phyloP scores from a whole-genome alignment of 2,329 filamentous ascomycete genomes.

The Byssoonygena ceratinophila region DNA sequence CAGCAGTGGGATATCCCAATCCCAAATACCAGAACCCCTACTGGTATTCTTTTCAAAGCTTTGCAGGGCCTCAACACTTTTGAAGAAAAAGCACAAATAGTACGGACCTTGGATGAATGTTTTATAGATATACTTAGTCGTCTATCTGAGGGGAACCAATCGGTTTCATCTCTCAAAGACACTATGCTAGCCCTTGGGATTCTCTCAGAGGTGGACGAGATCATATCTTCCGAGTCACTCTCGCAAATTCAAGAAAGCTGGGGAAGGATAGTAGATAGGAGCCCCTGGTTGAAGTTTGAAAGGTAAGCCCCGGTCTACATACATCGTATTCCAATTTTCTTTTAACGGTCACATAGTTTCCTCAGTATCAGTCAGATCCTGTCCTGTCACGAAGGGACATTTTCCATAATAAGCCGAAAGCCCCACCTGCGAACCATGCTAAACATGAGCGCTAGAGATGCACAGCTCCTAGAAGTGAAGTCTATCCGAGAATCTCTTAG shows the following conservation, averaged over 20 bases:
- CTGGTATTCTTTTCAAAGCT: constrained; percentile 63
- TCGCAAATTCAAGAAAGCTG: constrained; percentile 54
- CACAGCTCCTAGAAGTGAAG: constrained; percentile 62
- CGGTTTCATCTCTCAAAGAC: constrained; percentile 40
- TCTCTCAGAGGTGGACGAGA: constrained; percentile 70
- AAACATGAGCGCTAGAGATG: constrained; percentile 51
- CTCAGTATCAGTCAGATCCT: constrained; percentile 66
- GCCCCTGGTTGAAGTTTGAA: constrained; percentile 71
- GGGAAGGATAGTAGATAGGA: constrained; percentile 52
- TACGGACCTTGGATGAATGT: constrained; percentile 52
- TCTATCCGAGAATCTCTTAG: constrained; percentile 64
- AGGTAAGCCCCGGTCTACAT: constrained; percentile 41
- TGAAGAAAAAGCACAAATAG: constrained; percentile 45
- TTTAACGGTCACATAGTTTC: constrained; percentile 26
- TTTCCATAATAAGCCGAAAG: constrained; percentile 67
- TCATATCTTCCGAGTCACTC: constrained; percentile 51
- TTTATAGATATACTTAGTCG: constrained; percentile 39
- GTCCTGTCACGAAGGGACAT: constrained; percentile 69
- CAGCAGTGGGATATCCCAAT: constrained; percentile 87
- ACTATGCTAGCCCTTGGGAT: constrained; percentile 58
- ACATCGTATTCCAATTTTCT: not conserved
- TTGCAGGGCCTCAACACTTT: constrained; percentile 69
- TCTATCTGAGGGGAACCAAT: constrained; percentile 29
- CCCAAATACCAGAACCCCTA: constrained; percentile 51
- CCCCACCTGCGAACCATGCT: constrained; percentile 51